Conservation (phyloP, 164 flowering plant genomes). For the Stephania yunnanensis region DNA sequence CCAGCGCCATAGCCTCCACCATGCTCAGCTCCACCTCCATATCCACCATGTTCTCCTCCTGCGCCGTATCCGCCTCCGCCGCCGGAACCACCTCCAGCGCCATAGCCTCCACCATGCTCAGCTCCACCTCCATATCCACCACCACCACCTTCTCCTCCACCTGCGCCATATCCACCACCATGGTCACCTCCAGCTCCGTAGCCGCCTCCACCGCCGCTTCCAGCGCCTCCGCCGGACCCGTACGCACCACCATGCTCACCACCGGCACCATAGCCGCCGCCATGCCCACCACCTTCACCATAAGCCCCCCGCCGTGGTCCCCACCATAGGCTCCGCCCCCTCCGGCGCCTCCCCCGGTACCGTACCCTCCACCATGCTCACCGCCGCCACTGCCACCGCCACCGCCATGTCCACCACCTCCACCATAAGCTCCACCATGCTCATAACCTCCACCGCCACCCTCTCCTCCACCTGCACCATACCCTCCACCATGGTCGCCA, state of each 20-base stretch:
- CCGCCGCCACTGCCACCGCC: conserved; percentile 11
- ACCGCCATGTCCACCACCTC: conserved; percentile 6
- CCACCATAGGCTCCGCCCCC: conserved; percentile 9
- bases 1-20: conserved; percentile 8
- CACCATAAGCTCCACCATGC: not conserved
- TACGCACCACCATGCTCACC: not conserved
- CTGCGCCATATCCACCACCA: not conserved
- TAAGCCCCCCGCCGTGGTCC: conserved; percentile 7
- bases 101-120: conserved; percentile 10
- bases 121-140: conserved; percentile 2
- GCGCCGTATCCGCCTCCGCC: conserved; percentile 4
- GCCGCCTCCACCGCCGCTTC: not conserved
- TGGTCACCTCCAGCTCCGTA: not conserved
- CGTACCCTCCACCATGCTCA: conserved; percentile 7
- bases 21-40: conserved; percentile 8
- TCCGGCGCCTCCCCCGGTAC: conserved; percentile 13
- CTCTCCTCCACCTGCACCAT: not conserved
- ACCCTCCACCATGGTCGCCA: no score
- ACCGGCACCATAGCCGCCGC: not conserved
- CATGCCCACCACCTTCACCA: conserved; percentile 7
- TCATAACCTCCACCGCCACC: not conserved
- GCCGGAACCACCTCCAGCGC: conserved; percentile 1
- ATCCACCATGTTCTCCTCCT: conserved; percentile 12
- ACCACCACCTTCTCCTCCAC: not conserved
- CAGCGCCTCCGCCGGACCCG: not conserved